Base-by-base conservation (phyloP, 768 basidiomycete species). In the Pleurotus ostreatus region DNA sequence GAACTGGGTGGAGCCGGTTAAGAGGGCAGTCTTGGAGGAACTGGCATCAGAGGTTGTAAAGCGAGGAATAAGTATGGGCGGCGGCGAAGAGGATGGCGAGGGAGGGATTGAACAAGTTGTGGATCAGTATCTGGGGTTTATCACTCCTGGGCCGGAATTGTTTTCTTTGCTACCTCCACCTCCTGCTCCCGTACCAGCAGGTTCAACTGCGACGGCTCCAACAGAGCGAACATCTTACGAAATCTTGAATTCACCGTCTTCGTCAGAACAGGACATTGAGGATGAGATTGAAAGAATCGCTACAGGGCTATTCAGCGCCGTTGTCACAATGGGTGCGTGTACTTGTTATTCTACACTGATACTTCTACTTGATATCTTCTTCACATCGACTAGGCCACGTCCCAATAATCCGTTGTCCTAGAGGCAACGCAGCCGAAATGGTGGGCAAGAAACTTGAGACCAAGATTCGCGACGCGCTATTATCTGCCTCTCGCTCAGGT, bases 341-440 rank as follows among this genome's bases (percentile, higher is more conserved):
- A 22, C 41, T 25, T 2, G 51, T 8, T 56, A 15, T 30, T 23
- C 37, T 7, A 11, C 26, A n/a, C 1, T 47, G n/a, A 49, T 12
- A 57, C 18, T 56, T 55, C 3, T 57, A 22, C 5, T 57, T 39
- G 6, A 34, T 34, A 34, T 9, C 30, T 8, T 9, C 9, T 11
- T 8, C 8, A 49, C 49, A 48, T 5, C 9, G 49, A 34, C 30
- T 55, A 94, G 94, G 91, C 1, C 89, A 92, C 62, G 89, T 96
- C 18, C 97, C 97, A 8, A 89, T 94, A 66, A 98, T 99, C 57
- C 88, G 97, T 30, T 88, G 91, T 56, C 97, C 97, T 18, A 78
- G 88, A 69, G 96, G 96, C 1, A 98, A 98, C 70, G 97, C 97
- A 4, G 97, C 95, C 16, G 97, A 99, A 71, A 97, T 98, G 95